A percentile compares a stretch with the other conserved stretches of the same genome.
These are phyloP conservation scores for Nigrospora oryzae DNA, from an alignment of 2,329 filamentous ascomycete genomes.

Conservation along the genomic window DNA sequence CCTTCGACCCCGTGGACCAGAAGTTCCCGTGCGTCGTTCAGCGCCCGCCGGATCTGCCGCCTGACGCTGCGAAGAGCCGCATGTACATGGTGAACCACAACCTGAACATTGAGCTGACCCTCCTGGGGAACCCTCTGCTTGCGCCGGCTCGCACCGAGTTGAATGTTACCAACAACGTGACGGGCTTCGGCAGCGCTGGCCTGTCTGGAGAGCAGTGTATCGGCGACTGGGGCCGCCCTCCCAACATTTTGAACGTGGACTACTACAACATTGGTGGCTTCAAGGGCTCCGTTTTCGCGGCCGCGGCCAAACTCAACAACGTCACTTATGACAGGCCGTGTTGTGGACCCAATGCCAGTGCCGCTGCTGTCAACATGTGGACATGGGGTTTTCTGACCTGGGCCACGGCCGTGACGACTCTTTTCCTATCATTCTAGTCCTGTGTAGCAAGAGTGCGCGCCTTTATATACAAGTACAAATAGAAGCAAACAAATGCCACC, in stretches of 20 bases:
- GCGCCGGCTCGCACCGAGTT: slow-evolving; percentile 65
- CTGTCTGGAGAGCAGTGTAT: slow-evolving; percentile 54
- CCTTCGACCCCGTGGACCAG: slow-evolving; percentile 61
- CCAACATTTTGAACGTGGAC: slow-evolving; percentile 75
- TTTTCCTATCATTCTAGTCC: too few relatives aligned
- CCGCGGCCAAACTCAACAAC: slow-evolving; percentile 62
- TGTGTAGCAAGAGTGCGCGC: too few relatives aligned
- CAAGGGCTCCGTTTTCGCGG: slow-evolving; percentile 68
- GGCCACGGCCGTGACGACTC: background rate
- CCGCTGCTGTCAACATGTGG: background rate
- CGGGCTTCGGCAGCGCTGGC: slow-evolving; percentile 60
- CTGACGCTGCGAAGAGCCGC: slow-evolving; percentile 44
- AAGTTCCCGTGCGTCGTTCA: slow-evolving; percentile 72
- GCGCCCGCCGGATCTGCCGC: slow-evolving; percentile 59
- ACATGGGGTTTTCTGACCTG: background rate
- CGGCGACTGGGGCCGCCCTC: slow-evolving; percentile 55
- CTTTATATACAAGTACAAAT: too few relatives aligned
- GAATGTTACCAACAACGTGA: slow-evolving; percentile 62
- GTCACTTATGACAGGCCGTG: slow-evolving; percentile 58
- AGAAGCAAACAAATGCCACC: too few relatives aligned
- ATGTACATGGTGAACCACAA: slow-evolving; percentile 90
- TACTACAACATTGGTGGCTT: slow-evolving; percentile 68
- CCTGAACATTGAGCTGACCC: slow-evolving; percentile 67
- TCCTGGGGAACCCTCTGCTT: slow-evolving; percentile 55
- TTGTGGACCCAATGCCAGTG: slow-evolving; percentile 36